A percentile compares a stretch with the other conserved stretches of the same genome.
Evolutionary conservation across 2,329 filamentous ascomycete species (phyloP).

Genomic region (Epichloe sylvatica): DNA sequence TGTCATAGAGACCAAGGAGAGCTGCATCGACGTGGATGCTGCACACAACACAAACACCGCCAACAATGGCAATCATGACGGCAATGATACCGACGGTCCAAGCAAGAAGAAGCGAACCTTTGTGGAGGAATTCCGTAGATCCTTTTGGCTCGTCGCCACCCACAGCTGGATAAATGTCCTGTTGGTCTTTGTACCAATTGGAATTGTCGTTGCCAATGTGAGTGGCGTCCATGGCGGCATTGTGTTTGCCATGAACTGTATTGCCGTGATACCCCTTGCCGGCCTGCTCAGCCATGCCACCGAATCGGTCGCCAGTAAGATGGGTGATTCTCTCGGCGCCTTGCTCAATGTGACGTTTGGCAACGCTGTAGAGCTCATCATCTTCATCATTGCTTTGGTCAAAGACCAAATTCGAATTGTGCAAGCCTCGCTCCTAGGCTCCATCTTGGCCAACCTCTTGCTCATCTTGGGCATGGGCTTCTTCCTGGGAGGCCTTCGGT

Average conservation of each 20-base stretch:
- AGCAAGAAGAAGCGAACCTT: constrained; percentile 28
- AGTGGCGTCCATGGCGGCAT: constrained; percentile 41
- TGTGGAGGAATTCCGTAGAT: constrained; percentile 34
- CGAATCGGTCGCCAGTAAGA: constrained; percentile 56
- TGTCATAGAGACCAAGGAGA: constrained; percentile 32
- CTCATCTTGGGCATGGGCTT: constrained; percentile 89
- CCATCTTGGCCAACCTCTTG: constrained; percentile 76
- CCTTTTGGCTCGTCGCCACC: constrained; percentile 43
- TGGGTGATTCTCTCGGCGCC: constrained; percentile 61
- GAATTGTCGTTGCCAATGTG: constrained; percentile 50
- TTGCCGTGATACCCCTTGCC: constrained; percentile 63
- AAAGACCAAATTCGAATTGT: constrained; percentile 74
- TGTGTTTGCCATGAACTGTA: constrained; percentile 59
- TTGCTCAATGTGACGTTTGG: constrained; percentile 66
- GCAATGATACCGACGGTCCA: background rate
- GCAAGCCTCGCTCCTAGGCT: constrained; percentile 78
- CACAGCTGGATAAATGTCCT: constrained; percentile 69
- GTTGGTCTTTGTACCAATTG: constrained; percentile 64
- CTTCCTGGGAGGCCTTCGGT: constrained; percentile 71
- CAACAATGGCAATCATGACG: constrained; percentile 14
- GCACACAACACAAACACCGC: constrained; percentile 15
- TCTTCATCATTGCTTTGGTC: constrained; percentile 32
- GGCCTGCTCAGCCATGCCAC: constrained; percentile 60
- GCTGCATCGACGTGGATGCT: constrained; percentile 1
- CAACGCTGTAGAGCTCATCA: constrained; percentile 68